Evolutionary conservation across 202 grass and related monocot species (phyloP).

Genomic region (Hordeum pubiflorum): DNA sequence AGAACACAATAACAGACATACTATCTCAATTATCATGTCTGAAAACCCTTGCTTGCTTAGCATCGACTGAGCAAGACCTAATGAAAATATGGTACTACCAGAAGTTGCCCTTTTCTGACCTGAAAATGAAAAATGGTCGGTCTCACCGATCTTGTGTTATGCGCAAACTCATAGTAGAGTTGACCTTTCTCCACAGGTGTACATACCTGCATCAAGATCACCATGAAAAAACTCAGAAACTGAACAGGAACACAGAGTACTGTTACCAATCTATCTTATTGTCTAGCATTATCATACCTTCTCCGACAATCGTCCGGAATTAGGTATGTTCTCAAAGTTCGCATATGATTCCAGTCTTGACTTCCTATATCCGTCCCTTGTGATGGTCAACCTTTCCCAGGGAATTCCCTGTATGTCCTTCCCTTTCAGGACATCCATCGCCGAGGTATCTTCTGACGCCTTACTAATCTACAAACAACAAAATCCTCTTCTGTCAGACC

Average conservation of each 20-base stretch:
- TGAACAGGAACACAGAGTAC: neutral
- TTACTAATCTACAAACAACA: constrained; percentile 39
- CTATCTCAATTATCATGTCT: neutral
- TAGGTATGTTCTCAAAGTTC: constrained; percentile 69
- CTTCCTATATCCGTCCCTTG: constrained; percentile 48
- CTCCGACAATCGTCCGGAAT: constrained; percentile 53
- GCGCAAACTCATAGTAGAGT: constrained; percentile 68
- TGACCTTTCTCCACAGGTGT: constrained; percentile 45
- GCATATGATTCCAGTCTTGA: constrained; percentile 48
- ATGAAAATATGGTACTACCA: neutral
- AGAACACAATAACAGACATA: neutral
- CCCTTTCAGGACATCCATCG: constrained; percentile 52
- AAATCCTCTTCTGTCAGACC: neutral
- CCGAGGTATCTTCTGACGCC: constrained; percentile 37
- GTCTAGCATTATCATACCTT: constrained; percentile 42
- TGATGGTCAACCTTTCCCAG: constrained; percentile 40
- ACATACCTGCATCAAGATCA: constrained; percentile 37
- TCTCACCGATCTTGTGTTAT: constrained; percentile 67
- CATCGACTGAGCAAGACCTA: neutral
- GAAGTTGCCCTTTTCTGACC: constrained; percentile 31
- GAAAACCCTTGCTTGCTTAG: neutral
- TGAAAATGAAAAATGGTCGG: constrained; percentile 78
- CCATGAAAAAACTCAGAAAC: neutral
- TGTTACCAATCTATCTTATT: neutral
- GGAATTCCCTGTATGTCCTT: constrained; percentile 82